A percentile compares a stretch with the other conserved stretches of the same genome.
Conservation (phyloP, 208 protist species). For the Entamoeba nuttalli region DNA sequence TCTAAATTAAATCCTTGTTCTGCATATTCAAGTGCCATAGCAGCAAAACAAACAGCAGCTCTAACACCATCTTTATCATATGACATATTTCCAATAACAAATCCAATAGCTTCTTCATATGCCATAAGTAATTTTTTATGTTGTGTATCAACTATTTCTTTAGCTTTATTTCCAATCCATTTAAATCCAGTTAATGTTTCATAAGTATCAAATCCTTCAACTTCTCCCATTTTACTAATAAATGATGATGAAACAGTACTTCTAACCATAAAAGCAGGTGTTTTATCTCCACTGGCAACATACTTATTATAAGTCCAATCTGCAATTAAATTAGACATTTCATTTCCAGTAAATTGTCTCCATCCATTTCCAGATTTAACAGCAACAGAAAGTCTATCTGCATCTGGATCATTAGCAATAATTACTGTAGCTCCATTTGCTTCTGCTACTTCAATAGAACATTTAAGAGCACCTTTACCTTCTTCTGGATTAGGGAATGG, state of each 20-base stretch:
- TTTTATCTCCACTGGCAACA: slow-evolving; percentile 33
- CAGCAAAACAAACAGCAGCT: slow-evolving; percentile 63
- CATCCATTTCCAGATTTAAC: slow-evolving; percentile 62
- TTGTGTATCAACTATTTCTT: slow-evolving; percentile 1
- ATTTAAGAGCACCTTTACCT: slow-evolving; percentile 50
- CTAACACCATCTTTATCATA: slow-evolving; percentile 88
- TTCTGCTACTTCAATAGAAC: slow-evolving; percentile 64
- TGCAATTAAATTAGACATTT: slow-evolving; percentile 79
- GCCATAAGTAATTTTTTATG: slow-evolving; percentile 58
- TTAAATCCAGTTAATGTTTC: slow-evolving; percentile 95
- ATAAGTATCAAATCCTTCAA: slow-evolving; percentile 64
- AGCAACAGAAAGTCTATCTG: slow-evolving; percentile 81
- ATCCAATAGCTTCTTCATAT: slow-evolving; percentile 84
- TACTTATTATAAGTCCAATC: slow-evolving; percentile 65
- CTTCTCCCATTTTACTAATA: slow-evolving; percentile 64
- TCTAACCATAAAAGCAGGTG: slow-evolving; percentile 36
- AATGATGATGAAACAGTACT: slow-evolving; percentile 60
- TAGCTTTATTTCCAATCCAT: slow-evolving; percentile 71
- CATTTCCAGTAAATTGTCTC: slow-evolving; percentile 79
- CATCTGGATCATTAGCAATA: slow-evolving; percentile 92
- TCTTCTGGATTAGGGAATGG: slow-evolving; percentile 92
- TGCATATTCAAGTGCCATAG: slow-evolving; percentile 48
- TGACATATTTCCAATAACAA: slow-evolving; percentile 39
- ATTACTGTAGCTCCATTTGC: slow-evolving; percentile 52
- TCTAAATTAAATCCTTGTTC: neutral